Evolutionary conservation across 2,329 filamentous ascomycete genomes (phyloP).

Genomic region (Chaetomium sp.): DNA sequence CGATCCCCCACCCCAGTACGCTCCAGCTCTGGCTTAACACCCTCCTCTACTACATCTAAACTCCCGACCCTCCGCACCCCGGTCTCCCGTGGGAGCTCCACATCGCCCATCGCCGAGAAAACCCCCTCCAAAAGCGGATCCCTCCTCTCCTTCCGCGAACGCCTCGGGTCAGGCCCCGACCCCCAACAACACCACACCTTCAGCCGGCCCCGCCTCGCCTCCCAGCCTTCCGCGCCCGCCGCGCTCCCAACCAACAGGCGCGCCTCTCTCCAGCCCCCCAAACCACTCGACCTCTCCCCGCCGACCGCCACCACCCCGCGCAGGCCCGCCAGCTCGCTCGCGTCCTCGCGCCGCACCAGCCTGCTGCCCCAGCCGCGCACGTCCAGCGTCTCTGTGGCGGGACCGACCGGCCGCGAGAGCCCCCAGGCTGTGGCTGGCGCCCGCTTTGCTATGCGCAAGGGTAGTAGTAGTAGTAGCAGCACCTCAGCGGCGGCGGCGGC

Average conservation of each 20-base stretch:
- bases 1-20: constrained; percentile 46
- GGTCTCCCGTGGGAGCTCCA: constrained; percentile 49
- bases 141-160: constrained; percentile 56
- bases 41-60: constrained; percentile 48
- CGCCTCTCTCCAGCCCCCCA: constrained; percentile 56
- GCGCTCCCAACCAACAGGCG: constrained; percentile 47
- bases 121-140: constrained; percentile 49
- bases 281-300: constrained; percentile 38
- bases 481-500: constrained; percentile 32
- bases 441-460: constrained; percentile 48
- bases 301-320: constrained; percentile 42
- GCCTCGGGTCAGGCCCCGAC: constrained; percentile 49
- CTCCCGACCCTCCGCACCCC: constrained; percentile 54
- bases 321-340: constrained; percentile 61
- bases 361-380: constrained; percentile 54
- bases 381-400: not conserved
- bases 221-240: constrained; percentile 48
- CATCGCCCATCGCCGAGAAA: constrained; percentile 51
- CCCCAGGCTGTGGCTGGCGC: constrained; percentile 52
- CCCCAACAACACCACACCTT: constrained; percentile 49
- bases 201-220: constrained; percentile 48
- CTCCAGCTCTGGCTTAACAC: constrained; percentile 48
- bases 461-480: constrained; percentile 35
- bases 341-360: constrained; percentile 54
- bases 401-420: constrained; percentile 50